Conservation (phyloP, 768 basidiomycete species). For the Leccinum subgranulosum region DNA sequence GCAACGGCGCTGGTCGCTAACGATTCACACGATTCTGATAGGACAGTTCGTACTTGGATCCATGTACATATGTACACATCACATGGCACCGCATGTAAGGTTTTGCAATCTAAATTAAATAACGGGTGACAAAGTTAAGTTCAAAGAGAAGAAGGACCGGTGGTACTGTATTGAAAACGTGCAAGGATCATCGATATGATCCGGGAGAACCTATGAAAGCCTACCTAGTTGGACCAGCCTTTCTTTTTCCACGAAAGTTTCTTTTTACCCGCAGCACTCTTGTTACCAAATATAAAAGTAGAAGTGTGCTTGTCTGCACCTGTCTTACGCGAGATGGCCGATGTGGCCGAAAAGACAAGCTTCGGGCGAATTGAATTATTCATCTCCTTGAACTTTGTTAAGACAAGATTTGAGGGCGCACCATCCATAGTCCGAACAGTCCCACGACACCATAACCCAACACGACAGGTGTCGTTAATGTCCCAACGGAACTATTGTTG, state of each 20-base stretch:
- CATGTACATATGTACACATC: slow-evolving; percentile 8
- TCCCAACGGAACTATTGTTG: slow-evolving; percentile 55
- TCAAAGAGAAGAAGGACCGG: slow-evolving; percentile 9
- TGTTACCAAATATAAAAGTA: slow-evolving; percentile 77
- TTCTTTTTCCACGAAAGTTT: slow-evolving; percentile 48
- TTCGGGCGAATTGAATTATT: slow-evolving; percentile 27
- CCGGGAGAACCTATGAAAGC: slow-evolving; percentile 16
- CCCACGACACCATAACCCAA: slow-evolving; percentile 50
- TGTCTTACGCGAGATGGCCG: slow-evolving; percentile 61
- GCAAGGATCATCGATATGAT: slow-evolving; percentile 11
- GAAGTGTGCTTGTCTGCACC: slow-evolving; percentile 84
- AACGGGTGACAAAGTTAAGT: slow-evolving; percentile 29
- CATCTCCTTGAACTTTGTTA: slow-evolving; percentile 10
- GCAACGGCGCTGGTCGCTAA: slow-evolving; percentile 40
- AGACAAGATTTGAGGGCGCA: slow-evolving; percentile 35
- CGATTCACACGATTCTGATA: slow-evolving; percentile 3
- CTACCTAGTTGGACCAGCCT: slow-evolving; percentile 23
- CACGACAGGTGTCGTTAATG: slow-evolving; percentile 52
- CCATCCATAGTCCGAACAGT: slow-evolving; percentile 70
- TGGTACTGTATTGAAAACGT: slow-evolving; percentile 4
- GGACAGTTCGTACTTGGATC: slow-evolving; percentile 10
- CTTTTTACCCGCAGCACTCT: slow-evolving; percentile 57
- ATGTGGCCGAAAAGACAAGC: slow-evolving; percentile 61
- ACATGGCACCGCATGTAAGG: slow-evolving; percentile 17
- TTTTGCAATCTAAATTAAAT: slow-evolving; percentile 15